phyloP scores from a whole-genome alignment of 495 filamentous ascomycete species.

The Xanthoparmelia taractica region DNA sequence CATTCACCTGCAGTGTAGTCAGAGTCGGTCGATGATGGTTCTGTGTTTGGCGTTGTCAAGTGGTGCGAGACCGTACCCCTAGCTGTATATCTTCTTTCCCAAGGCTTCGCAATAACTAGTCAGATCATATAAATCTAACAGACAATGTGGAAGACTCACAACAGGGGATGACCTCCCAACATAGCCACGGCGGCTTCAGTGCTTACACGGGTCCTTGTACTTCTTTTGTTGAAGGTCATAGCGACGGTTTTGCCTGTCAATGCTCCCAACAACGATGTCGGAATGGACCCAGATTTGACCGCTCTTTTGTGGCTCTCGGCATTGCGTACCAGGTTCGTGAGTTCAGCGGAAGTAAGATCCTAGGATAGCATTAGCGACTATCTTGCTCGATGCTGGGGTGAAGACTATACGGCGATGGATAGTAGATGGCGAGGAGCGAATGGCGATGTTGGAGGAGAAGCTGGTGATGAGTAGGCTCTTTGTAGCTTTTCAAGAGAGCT shows the following conservation, averaged over 20 bases:
- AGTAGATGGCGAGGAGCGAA: conserved; percentile 73
- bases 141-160: conserved; percentile 28
- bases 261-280: conserved; percentile 45
- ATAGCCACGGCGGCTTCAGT: conserved; percentile 78
- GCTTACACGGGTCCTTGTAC: conserved; percentile 84
- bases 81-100: conserved; percentile 92
- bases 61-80: conserved; percentile 40
- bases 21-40: conserved; percentile 30
- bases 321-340: conserved; percentile 73
- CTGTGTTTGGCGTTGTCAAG: conserved; percentile 28
- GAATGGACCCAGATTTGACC: conserved; percentile 64
- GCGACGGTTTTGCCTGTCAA: conserved; percentile 75
- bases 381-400: background rate
- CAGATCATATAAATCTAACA: background rate
- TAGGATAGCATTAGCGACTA: conserved; percentile 20
- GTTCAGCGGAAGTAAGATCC: conserved; percentile 71
- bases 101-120: conserved; percentile 33
- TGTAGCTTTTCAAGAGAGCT: conserved; percentile 4
- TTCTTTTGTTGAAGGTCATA: conserved; percentile 93
- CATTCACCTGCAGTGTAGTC: conserved; percentile 48
- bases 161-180: conserved; percentile 92
- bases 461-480: conserved; percentile 12
- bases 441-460: conserved; percentile 33
- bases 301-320: conserved; percentile 65
- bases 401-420: conserved; percentile 49